Evolutionary conservation across 345 rosid species (phyloP).

Genomic region (Eucalyptus marginata): DNA sequence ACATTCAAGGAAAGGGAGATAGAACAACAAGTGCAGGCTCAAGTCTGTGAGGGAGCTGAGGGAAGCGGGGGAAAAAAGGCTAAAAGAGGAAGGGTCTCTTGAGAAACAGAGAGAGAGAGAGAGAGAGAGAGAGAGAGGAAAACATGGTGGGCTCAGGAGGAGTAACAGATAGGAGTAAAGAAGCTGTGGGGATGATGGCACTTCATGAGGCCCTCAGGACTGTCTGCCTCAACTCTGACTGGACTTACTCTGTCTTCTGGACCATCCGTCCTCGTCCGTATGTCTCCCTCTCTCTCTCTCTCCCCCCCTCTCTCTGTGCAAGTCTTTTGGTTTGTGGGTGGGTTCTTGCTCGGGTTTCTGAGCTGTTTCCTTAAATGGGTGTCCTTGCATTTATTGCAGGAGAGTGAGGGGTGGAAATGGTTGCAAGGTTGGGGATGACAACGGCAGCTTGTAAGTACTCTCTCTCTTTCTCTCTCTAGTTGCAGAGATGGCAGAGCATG

Average conservation of each 20-base stretch:
- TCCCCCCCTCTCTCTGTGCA: neutral
- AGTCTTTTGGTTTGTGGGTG: neutral
- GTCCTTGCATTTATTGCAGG: conserved; percentile 30
- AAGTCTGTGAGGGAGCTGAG: neutral
- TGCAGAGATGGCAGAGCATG: neutral
- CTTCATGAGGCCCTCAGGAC: conserved; percentile 99
- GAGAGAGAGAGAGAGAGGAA: conserved; percentile 5
- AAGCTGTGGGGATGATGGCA: conserved; percentile 99
- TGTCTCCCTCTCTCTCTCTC: neutral
- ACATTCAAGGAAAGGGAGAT: neutral
- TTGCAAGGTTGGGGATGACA: conserved; percentile 97
- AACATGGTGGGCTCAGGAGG: conserved; percentile 96
- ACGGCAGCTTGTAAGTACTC: conserved; percentile 90
- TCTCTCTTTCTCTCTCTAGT: neutral
- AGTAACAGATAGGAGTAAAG: conserved; percentile 96
- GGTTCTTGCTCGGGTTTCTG: neutral
- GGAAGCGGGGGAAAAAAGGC: conserved; percentile 7
- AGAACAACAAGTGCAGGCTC: neutral
- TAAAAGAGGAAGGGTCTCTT: neutral
- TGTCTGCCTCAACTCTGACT: conserved; percentile 94
- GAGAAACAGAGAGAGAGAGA: neutral
- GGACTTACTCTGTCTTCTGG: conserved; percentile 99
- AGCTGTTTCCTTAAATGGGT: neutral
- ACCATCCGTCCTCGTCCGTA: conserved; percentile 99
- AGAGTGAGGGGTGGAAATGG: conserved; percentile 97